These are phyloP conservation scores for Cicer cuneatum DNA, from an alignment of 306 rosid genomes.

Conservation along the genomic window DNA sequence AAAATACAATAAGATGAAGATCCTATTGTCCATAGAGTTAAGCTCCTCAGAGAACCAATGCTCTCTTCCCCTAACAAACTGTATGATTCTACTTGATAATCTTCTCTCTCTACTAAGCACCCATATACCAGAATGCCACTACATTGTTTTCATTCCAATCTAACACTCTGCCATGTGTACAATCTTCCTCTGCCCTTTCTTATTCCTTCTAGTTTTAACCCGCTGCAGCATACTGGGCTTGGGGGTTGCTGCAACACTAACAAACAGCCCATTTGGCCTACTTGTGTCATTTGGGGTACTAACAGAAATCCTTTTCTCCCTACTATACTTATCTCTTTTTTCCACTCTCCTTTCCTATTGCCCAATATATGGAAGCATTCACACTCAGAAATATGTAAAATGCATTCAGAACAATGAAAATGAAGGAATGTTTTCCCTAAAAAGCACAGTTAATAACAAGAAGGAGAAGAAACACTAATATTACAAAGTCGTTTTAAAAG, in stretches of 20 bases:
- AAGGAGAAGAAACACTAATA: slow-evolving; percentile 1
- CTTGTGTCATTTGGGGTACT: neutral
- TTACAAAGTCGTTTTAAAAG: slow-evolving; percentile 11
- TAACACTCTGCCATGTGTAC: neutral
- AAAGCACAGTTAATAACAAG: slow-evolving; percentile 11
- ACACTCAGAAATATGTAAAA: neutral
- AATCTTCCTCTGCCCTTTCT: neutral
- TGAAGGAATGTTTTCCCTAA: neutral
- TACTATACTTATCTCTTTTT: neutral
- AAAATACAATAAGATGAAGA: neutral
- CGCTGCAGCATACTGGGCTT: neutral
- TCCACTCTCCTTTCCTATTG: neutral
- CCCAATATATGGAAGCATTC: neutral
- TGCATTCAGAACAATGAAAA: neutral
- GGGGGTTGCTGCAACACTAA: neutral
- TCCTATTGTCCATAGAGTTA: too few relatives aligned
- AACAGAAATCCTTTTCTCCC: neutral
- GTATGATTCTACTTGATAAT: neutral
- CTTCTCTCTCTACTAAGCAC: neutral
- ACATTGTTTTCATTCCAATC: neutral
- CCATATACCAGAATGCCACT: neutral
- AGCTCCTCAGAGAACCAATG: neutral
- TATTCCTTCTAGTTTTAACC: neutral
- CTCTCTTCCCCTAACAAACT: neutral
- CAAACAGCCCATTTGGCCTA: neutral